Evolutionary conservation across 163 green algal genomes (phyloP).

Genomic region (Smithsoniella earleae): DNA sequence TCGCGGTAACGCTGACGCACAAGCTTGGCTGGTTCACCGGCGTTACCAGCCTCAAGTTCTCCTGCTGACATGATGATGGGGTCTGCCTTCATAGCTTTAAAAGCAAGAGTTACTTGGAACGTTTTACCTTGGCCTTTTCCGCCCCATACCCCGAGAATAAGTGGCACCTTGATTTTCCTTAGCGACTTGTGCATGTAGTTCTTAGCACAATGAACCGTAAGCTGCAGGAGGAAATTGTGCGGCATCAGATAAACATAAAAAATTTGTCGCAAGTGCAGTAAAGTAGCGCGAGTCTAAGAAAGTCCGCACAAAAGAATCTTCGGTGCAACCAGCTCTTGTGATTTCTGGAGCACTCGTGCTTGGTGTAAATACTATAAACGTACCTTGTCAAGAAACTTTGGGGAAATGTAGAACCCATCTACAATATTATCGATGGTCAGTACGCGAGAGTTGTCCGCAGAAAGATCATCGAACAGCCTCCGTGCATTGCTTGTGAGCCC

Average conservation of each 20-base stretch:
- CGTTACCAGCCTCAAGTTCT: constrained; percentile 97
- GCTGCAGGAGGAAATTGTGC: too few relatives aligned
- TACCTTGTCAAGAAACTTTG: constrained; percentile 92
- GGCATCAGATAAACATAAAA: too few relatives aligned
- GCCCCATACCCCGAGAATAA: constrained; percentile 95
- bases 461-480: constrained; percentile 16
- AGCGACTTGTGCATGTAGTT: constrained; percentile 92
- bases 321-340: background rate
- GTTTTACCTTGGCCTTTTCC: constrained; percentile 97
- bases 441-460: constrained; percentile 12
- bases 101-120: constrained; percentile 92
- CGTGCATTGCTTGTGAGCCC: constrained; percentile 1
- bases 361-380: background rate
- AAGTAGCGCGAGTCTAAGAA: too few relatives aligned
- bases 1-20: constrained; percentile 93
- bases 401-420: constrained; percentile 98
- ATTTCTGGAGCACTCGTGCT: background rate
- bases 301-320: background rate
- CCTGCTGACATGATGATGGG: constrained; percentile 96
- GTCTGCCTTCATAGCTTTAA: constrained; percentile 93
- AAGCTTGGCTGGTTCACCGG: constrained; percentile 95
- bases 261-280: too few relatives aligned
- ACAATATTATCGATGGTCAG: constrained; percentile 75
- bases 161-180: constrained; percentile 98
- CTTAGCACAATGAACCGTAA: constrained; percentile 93